These are phyloP conservation scores for Tulasnella calospora DNA, from an alignment of 768 basidiomycete species.

Conservation along the genomic window DNA sequence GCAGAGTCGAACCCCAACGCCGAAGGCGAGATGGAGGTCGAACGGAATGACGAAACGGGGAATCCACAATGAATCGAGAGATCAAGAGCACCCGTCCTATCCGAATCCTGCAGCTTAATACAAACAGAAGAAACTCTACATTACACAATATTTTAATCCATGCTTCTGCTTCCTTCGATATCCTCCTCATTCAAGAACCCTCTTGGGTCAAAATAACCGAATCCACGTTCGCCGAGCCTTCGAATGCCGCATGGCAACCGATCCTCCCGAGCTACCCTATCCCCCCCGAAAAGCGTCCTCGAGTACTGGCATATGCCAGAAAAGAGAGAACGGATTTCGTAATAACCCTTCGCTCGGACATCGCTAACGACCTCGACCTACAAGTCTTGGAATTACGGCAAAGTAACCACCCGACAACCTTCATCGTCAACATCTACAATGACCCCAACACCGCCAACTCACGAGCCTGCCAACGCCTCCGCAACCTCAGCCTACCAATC, in stretches of 20 bases:
- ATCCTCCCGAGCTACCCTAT: not conserved
- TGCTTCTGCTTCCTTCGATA: not conserved
- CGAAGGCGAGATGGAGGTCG: not conserved
- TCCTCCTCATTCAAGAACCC: slow-evolving; percentile 15
- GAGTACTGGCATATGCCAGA: not conserved
- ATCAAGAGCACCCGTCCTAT: not conserved
- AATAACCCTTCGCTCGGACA: not conserved
- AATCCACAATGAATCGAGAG: not conserved
- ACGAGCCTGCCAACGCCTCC: not conserved
- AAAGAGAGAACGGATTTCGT: not conserved
- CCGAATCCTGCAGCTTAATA: slow-evolving; percentile 12
- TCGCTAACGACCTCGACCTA: no score
- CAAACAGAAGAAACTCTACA: not conserved
- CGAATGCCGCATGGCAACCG: not conserved
- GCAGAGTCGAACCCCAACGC: not conserved
- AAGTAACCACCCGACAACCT: not conserved
- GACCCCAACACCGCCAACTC: not conserved
- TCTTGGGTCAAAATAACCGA: slow-evolving; percentile 14
- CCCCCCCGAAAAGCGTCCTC: not conserved
- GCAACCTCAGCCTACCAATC: not conserved
- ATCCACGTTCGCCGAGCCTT: slow-evolving; percentile 4
- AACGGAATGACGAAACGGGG: not conserved
- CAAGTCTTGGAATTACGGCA: slow-evolving; percentile 8
- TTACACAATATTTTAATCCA: not conserved
- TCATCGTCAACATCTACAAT: slow-evolving; percentile 26